Conservation (phyloP, 2,329 filamentous ascomycete species). For the Alternaria brassicicola region DNA sequence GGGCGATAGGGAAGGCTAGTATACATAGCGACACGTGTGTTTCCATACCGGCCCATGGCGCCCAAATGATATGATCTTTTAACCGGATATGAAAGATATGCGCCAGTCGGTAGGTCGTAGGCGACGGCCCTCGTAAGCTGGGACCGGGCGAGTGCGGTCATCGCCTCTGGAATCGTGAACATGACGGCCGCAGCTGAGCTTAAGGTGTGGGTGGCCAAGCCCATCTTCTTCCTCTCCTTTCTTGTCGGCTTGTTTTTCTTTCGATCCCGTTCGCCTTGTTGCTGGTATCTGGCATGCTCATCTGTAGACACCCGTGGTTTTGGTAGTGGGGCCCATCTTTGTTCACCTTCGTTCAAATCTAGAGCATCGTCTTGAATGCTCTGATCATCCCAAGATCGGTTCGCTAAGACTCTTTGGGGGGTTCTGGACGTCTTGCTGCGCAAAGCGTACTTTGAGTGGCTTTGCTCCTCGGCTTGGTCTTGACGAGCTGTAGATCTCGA, state of each 20-base stretch:
- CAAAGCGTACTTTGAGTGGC: background rate
- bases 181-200: conserved; percentile 5
- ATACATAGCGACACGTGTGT: background rate
- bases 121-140: conserved; percentile 2
- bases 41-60: conserved; percentile 17
- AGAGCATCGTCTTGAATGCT: background rate
- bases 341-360: background rate
- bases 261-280: background rate
- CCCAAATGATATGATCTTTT: conserved; percentile 19
- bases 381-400: background rate
- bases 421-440: background rate
- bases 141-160: conserved; percentile 3
- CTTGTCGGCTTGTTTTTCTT: background rate
- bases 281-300: background rate
- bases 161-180: conserved; percentile 19
- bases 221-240: background rate
- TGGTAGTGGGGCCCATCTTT: background rate
- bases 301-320: background rate
- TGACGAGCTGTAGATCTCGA: background rate
- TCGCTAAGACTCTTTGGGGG: too few species aligned
- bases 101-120: conserved; percentile 13
- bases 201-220: background rate
- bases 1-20: conserved; percentile 14
- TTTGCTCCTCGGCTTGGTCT: background rate
- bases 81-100: conserved; percentile 15